phyloP scores from a whole-genome alignment of 768 basidiomycete species.

The Phylloporus sp. region DNA sequence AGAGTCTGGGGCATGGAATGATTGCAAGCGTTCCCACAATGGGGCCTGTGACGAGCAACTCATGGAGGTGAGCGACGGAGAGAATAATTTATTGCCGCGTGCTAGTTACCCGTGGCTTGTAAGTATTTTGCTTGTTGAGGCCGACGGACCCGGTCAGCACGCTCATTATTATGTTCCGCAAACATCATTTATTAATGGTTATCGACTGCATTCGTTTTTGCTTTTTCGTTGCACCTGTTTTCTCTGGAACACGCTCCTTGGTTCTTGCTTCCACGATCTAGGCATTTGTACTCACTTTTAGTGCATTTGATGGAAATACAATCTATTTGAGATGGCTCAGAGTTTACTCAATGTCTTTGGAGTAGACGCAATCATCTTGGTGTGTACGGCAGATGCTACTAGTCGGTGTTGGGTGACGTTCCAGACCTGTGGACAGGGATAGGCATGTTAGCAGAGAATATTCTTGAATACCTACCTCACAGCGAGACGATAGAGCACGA shows the following conservation, averaged over 20 bases:
- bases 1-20: conserved; percentile 45
- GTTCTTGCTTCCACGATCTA: not conserved
- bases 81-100: not conserved
- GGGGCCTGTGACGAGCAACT: conserved; percentile 1
- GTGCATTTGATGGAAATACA: conserved; percentile 7
- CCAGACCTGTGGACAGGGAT: conserved; percentile 44
- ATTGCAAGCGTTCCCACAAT: conserved; percentile 12
- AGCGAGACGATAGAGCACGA: conserved; percentile 44
- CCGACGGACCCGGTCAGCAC: conserved; percentile 15
- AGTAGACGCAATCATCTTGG: conserved; percentile 49
- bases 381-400: conserved; percentile 51
- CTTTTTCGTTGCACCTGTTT: conserved; percentile 1
- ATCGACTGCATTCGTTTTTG: conserved; percentile 1
- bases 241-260: conserved; percentile 2
- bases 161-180: conserved; percentile 15
- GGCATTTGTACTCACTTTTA: conserved; percentile 11
- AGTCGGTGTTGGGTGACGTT: conserved; percentile 48
- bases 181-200: conserved; percentile 5
- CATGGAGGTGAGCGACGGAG: conserved; percentile 2
- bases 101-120: not conserved
- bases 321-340: conserved; percentile 12
- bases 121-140: conserved; percentile 4
- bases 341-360: conserved; percentile 14
- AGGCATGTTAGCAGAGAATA: not conserved
- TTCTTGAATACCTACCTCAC: conserved; percentile 38